These are phyloP conservation scores for Cinnamomum micranthum DNA, from an alignment of 164 flowering plant genomes.

Conservation along the genomic window DNA sequence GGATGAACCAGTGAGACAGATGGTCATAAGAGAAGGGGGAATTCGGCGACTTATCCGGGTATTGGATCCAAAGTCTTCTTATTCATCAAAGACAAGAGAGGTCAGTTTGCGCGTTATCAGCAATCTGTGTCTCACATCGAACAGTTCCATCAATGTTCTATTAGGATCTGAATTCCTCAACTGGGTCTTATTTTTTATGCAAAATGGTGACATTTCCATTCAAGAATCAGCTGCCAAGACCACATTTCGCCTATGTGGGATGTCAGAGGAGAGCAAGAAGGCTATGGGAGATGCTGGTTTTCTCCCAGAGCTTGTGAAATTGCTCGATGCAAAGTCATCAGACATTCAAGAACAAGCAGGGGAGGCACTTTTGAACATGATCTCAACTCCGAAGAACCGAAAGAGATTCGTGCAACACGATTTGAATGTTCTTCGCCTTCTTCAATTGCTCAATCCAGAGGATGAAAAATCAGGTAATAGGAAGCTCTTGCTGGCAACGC, in stretches of 20 bases:
- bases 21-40: slow-evolving; percentile 59
- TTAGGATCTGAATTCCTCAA: slow-evolving; percentile 49
- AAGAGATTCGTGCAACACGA: slow-evolving; percentile 62
- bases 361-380: slow-evolving; percentile 54
- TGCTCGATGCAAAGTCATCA: slow-evolving; percentile 64
- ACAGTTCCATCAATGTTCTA: slow-evolving; percentile 26
- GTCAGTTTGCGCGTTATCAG: slow-evolving; percentile 53
- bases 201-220: slow-evolving; percentile 52
- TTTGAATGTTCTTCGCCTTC: slow-evolving; percentile 36
- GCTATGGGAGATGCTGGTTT: slow-evolving; percentile 80
- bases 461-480: slow-evolving; percentile 53
- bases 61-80: slow-evolving; percentile 46
- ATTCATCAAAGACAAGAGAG: slow-evolving; percentile 52
- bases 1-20: slow-evolving; percentile 43
- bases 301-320: slow-evolving; percentile 61
- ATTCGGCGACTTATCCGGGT: slow-evolving; percentile 38
- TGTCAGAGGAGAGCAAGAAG: slow-evolving; percentile 66
- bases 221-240: slow-evolving; percentile 74
- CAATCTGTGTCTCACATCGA: slow-evolving; percentile 48
- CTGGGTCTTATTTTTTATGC: slow-evolving; percentile 47
- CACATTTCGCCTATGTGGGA: slow-evolving; percentile 41
- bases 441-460: slow-evolving; percentile 55
- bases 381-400: slow-evolving; percentile 56
- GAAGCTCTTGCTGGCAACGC: slow-evolving; percentile 53
- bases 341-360: slow-evolving; percentile 75